A percentile compares a stretch with the other conserved stretches of the same genome.
phyloP scores from a whole-genome alignment of 495 filamentous ascomycete species.

The Annulohypoxylon stygium region DNA sequence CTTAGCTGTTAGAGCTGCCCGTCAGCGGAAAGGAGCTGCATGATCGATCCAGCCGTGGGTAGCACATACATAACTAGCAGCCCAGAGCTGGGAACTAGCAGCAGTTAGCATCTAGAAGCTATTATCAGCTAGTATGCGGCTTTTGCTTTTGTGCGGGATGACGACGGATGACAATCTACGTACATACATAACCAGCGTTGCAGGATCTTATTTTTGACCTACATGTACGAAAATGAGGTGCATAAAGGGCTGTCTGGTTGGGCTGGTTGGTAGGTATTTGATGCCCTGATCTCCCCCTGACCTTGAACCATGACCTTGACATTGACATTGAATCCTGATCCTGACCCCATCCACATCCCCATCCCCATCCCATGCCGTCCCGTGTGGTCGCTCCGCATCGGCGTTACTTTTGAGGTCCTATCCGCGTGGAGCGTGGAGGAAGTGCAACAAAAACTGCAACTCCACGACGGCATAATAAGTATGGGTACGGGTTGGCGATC shows the following conservation, averaged over 20 bases:
- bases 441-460: not conserved
- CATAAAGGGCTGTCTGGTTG: not conserved
- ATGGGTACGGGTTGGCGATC: constrained; percentile 14
- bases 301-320: not conserved
- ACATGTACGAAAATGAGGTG: constrained; percentile 15
- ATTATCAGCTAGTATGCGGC: constrained; percentile 18
- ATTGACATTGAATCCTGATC: not conserved
- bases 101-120: too few species aligned
- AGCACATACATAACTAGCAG: not conserved
- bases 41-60: constrained; percentile 36
- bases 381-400: constrained; percentile 30
- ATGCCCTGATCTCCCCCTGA: constrained; percentile 3
- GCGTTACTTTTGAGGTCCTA: constrained; percentile 20
- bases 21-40: constrained; percentile 24
- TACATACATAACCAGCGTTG: too few species aligned
- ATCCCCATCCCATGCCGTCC: constrained; percentile 6
- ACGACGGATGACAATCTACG: constrained; percentile 11
- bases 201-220: not conserved
- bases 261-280: constrained; percentile 10
- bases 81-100: too few species aligned
- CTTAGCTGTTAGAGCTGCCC: not conserved
- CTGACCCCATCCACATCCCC: not conserved
- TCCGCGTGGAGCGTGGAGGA: constrained; percentile 7
- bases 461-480: not conserved
- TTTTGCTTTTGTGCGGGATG: constrained; percentile 27